Conservation (phyloP, 495 filamentous ascomycete genomes). For the Aspergillus mulundensis region DNA sequence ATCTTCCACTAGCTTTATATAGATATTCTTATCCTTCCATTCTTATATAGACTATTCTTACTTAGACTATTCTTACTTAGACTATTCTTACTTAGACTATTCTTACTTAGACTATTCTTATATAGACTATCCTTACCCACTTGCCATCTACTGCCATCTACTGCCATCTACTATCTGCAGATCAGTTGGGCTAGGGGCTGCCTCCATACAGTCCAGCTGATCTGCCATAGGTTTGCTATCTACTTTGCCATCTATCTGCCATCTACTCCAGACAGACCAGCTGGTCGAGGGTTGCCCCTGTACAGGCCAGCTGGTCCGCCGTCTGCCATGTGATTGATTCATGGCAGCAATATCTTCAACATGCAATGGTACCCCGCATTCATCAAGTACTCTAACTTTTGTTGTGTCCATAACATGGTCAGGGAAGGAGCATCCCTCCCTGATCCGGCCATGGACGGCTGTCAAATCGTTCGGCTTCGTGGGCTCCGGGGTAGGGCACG, state of each 20-base stretch:
- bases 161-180: neutral
- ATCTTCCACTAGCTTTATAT: too few relatives aligned
- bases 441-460: neutral
- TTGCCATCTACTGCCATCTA: neutral
- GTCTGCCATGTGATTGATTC: neutral
- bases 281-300: neutral
- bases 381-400: neutral
- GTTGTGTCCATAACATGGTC: neutral
- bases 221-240: neutral
- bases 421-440: neutral
- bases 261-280: neutral
- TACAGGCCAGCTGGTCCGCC: neutral
- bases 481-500: too few relatives aligned
- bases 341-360: neutral
- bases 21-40: too few relatives aligned
- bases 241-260: neutral
- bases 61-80: too few relatives aligned
- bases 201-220: neutral
- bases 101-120: too few relatives aligned
- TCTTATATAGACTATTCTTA: too few relatives aligned
- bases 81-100: too few relatives aligned
- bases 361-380: too few relatives aligned
- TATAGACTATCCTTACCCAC: neutral
- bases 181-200: neutral
- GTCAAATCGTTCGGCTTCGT: neutral